Percentiles rank a stretch among this genome's conserved stretches.
Evolutionary conservation across 1,139 yeast species (phyloP).

Genomic region (Pichia sp.): DNA sequence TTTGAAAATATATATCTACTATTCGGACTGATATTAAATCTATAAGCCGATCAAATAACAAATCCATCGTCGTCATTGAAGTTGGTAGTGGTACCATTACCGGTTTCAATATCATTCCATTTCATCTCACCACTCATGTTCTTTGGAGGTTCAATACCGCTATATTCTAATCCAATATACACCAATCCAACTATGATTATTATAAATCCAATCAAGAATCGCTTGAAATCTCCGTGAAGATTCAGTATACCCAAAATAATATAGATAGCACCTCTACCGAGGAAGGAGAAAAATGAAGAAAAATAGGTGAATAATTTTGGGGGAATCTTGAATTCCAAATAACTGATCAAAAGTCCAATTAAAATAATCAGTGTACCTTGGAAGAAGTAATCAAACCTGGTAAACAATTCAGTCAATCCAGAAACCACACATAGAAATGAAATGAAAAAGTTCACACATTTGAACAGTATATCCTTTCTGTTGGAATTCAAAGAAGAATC

Average conservation of each 20-base stretch:
- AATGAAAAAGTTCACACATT: slow-evolving; percentile 26
- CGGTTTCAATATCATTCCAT: slow-evolving; percentile 24
- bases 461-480: background rate
- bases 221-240: slow-evolving; percentile 51
- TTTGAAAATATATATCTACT: no score
- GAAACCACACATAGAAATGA: slow-evolving; percentile 42
- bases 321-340: slow-evolving; percentile 58
- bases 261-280: slow-evolving; percentile 76
- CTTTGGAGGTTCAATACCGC: slow-evolving; percentile 64
- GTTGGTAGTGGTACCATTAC: no score
- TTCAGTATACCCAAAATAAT: slow-evolving; percentile 58
- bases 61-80: no score
- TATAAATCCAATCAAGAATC: slow-evolving; percentile 46
- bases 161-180: slow-evolving; percentile 58
- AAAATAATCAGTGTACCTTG: slow-evolving; percentile 48
- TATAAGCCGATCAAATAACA: no score
- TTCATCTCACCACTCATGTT: slow-evolving; percentile 55
- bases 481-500: background rate
- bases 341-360: slow-evolving; percentile 48
- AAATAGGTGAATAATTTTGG: slow-evolving; percentile 64
- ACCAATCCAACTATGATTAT: slow-evolving; percentile 51
- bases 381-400: slow-evolving; percentile 40
- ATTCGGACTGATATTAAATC: no score
- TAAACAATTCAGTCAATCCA: slow-evolving; percentile 53
- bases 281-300: slow-evolving; percentile 72